Percentiles rank a stretch among this genome's conserved stretches.
Conservation (phyloP, 352 stramenopile genomes). For the Pythium volutum region DNA sequence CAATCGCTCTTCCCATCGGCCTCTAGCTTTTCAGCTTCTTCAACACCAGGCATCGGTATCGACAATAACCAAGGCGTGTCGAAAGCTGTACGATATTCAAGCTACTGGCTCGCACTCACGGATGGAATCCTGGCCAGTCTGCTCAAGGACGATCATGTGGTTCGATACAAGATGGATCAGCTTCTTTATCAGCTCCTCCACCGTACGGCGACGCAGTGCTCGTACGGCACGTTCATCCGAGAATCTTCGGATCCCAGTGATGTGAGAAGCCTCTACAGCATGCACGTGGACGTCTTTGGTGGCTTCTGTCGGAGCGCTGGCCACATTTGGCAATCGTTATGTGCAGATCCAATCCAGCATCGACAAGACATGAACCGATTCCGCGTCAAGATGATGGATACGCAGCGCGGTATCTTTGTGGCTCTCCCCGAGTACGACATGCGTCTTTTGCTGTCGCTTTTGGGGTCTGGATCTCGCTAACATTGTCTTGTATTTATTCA, state of each 20-base stretch:
- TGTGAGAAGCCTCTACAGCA: conserved; percentile 38
- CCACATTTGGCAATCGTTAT: conserved; percentile 36
- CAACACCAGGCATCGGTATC: neutral
- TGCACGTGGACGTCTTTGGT: conserved; percentile 72
- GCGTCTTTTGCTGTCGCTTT: neutral
- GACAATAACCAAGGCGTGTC: neutral
- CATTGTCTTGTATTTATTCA: neutral
- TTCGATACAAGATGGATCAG: conserved; percentile 51
- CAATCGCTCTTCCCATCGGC: conserved; percentile 24
- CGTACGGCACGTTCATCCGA: conserved; percentile 35
- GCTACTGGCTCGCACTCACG: conserved; percentile 69
- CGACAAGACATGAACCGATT: conserved; percentile 36
- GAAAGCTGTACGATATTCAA: conserved; percentile 30
- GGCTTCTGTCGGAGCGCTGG: conserved; percentile 52
- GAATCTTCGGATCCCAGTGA: conserved; percentile 24
- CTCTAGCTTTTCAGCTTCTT: neutral
- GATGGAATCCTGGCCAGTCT: conserved; percentile 64
- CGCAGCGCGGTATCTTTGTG: conserved; percentile 55
- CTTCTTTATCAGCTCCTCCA: conserved; percentile 45
- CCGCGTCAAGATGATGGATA: conserved; percentile 57
- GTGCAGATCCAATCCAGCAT: conserved; percentile 9
- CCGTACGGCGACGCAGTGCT: conserved; percentile 35
- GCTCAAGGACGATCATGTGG: conserved; percentile 37
- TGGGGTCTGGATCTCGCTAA: neutral
- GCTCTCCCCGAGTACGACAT: conserved; percentile 61